Conservation (phyloP, 225 moss, liverwort and hornwort species). For the Bryoerythrophyllum caledonicum region DNA sequence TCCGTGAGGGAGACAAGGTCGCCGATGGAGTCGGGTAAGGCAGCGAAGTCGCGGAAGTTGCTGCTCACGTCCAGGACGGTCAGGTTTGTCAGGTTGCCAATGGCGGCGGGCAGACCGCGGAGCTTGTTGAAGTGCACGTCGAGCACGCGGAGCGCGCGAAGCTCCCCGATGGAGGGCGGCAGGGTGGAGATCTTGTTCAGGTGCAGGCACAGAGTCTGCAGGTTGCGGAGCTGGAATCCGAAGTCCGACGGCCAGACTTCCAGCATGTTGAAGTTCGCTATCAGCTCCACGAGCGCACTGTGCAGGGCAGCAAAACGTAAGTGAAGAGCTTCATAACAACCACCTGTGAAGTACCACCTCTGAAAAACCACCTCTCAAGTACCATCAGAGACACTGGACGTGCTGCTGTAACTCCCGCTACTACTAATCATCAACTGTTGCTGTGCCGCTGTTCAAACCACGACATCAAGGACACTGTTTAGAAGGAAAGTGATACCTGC, state of each 20-base stretch:
- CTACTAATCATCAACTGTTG: too few relatives aligned
- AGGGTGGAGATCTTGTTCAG: conserved; percentile 76
- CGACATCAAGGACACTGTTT: not conserved
- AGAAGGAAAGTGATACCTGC: conserved; percentile 43
- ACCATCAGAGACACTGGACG: not conserved
- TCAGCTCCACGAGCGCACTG: conserved; percentile 68
- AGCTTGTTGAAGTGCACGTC: conserved; percentile 95
- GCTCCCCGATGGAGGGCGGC: conserved; percentile 88
- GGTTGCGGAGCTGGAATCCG: conserved; percentile 61
- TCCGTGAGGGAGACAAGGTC: conserved; percentile 68
- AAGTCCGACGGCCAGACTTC: conserved; percentile 70
- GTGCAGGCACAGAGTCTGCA: conserved; percentile 80
- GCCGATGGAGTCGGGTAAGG: conserved; percentile 79
- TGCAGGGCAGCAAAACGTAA: conserved; percentile 23
- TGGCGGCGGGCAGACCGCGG: conserved; percentile 62
- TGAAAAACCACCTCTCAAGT: not conserved
- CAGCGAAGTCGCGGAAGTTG: conserved; percentile 80
- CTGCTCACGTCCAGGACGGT: conserved; percentile 84
- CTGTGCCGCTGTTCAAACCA: not conserved
- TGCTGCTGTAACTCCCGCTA: too few relatives aligned
- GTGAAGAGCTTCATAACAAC: too few relatives aligned
- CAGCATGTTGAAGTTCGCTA: conserved; percentile 90
- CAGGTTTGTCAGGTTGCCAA: conserved; percentile 74
- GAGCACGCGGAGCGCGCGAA: conserved; percentile 73
- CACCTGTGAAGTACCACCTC: too few relatives aligned